Evolutionary conservation across 2,329 filamentous ascomycete genomes (phyloP), one percentile per base, ranked within the genome.

Genomic region (Cladophialophora chaetospira): DNA sequence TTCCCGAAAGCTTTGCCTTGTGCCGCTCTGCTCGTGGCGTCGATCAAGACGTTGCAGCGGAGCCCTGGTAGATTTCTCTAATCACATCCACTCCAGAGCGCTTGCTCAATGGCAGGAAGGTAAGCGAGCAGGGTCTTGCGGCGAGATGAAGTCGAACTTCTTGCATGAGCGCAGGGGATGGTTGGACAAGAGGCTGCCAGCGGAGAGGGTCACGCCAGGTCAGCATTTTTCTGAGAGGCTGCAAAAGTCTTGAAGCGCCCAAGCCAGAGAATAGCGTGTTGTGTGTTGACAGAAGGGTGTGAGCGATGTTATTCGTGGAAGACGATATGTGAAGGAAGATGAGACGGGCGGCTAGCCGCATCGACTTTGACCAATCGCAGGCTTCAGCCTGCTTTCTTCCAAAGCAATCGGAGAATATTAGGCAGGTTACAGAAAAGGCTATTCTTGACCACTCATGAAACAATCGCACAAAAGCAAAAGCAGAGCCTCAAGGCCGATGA

Each of bases 101-200:
- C 57, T 57, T 62, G 50, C 38, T 17, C 19, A 29, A 35, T 48
- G 48, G 33, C 23, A 40, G 49, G 8, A 25, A 36, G 36, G 29
- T 17, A 43, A 19, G 23, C 42, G 25, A 48, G 19, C 21, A 36
- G 23, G 19, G 35, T 21, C 38, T 44, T 35, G 31, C 38, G 40
- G 31, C 26, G 49, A 42, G 38, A 57, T 46, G 53, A 54, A 35
- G 40, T 19, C 40, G 46, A 45, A 42, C 38, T 53, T 17, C 8
- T 38, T 36, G 51, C 47, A 53, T 50, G 38, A n/a, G 57, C 43
- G 19, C 56, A n/a, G 15, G 4, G 21, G 15, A 29, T 57, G 58
- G 55, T 61, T 65, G 61, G 63, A 49, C 42, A 13, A 57, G 42
- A 60, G 23, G 28, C 4, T 63, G 62, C 60, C 62, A 64, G 33